Evolutionary conservation across 2,329 filamentous ascomycete species (phyloP).

Genomic region (Fusarium duplospermum): DNA sequence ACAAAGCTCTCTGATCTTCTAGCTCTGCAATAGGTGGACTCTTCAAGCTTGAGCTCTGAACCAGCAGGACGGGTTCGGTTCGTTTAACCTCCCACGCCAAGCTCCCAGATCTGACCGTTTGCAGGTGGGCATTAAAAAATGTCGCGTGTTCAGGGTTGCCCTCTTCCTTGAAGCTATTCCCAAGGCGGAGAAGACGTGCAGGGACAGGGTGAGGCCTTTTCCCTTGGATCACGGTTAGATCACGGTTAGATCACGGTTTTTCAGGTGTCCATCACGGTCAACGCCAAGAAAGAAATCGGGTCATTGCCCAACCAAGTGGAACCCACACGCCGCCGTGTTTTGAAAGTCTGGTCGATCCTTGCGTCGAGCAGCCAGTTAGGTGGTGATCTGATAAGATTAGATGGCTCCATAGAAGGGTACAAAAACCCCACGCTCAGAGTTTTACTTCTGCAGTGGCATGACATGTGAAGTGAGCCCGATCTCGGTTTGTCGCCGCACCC

Average conservation of each 20-base stretch:
- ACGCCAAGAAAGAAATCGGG: not conserved
- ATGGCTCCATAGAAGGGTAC: constrained; percentile 21
- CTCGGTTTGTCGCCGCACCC: not conserved
- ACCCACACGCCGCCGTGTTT: not conserved
- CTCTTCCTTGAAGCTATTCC: constrained; percentile 6
- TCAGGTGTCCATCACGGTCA: not conserved
- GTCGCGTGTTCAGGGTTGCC: not conserved
- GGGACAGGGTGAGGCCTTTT: constrained; percentile 3
- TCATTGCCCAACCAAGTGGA: constrained; percentile 1
- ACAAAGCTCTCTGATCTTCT: not conserved
- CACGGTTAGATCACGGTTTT: constrained; percentile 9
- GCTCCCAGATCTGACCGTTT: not conserved
- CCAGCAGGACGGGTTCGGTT: not conserved
- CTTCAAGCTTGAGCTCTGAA: not conserved
- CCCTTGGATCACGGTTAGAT: not conserved
- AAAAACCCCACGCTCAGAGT: not conserved
- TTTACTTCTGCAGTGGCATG: not conserved
- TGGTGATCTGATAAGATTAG: constrained; percentile 43
- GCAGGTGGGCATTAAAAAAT: not conserved
- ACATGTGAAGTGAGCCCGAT: not conserved
- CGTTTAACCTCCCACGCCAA: not conserved
- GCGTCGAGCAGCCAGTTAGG: not conserved
- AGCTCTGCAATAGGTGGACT: not conserved
- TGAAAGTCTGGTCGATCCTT: not conserved
- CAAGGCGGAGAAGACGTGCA: not conserved